These are phyloP conservation scores for Pythium phragmitis DNA, from an alignment of 352 stramenopile genomes.

Conservation along the genomic window DNA sequence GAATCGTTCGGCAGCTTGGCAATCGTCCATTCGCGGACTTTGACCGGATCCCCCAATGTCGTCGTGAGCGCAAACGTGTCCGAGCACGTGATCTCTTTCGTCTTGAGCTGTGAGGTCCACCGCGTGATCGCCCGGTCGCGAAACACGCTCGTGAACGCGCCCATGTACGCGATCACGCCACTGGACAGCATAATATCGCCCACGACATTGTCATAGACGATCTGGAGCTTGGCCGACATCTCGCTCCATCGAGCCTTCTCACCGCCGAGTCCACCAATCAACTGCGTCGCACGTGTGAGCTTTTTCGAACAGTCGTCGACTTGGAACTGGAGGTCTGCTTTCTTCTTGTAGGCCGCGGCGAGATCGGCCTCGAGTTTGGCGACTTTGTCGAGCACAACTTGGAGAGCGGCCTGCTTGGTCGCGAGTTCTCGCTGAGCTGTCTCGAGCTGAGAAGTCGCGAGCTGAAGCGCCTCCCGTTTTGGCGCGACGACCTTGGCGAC, in stretches of 20 bases:
- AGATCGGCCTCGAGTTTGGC: slow-evolving; percentile 87
- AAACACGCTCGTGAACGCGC: slow-evolving; percentile 91
- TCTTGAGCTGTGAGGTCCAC: slow-evolving; percentile 70
- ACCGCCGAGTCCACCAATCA: slow-evolving; percentile 92
- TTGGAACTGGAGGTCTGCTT: slow-evolving; percentile 87
- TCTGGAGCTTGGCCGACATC: slow-evolving; percentile 81
- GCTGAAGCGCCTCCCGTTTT: slow-evolving; percentile 91
- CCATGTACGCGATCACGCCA: slow-evolving; percentile 94
- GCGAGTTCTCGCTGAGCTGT: slow-evolving; percentile 85
- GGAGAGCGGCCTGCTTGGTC: slow-evolving; percentile 89
- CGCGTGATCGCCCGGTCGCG: slow-evolving; percentile 85
- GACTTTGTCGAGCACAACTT: slow-evolving; percentile 93
- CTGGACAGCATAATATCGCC: slow-evolving; percentile 93
- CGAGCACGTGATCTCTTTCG: slow-evolving; percentile 81
- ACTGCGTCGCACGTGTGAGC: slow-evolving; percentile 88
- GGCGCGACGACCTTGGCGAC: slow-evolving; percentile 93
- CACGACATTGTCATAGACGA: slow-evolving; percentile 90
- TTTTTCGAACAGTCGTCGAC: slow-evolving; percentile 94
- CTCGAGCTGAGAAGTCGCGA: slow-evolving; percentile 85
- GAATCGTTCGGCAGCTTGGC: slow-evolving; percentile 94
- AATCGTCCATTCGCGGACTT: slow-evolving; percentile 94
- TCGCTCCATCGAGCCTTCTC: slow-evolving; percentile 93
- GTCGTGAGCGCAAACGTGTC: slow-evolving; percentile 75
- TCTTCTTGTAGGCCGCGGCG: slow-evolving; percentile 91
- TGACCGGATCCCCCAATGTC: slow-evolving; percentile 90